Percentiles rank a stretch among this genome's conserved stretches.
Evolutionary conservation across 2,329 filamentous ascomycete species (phyloP).

Genomic region (Phaeosphaeriaceae sp.): DNA sequence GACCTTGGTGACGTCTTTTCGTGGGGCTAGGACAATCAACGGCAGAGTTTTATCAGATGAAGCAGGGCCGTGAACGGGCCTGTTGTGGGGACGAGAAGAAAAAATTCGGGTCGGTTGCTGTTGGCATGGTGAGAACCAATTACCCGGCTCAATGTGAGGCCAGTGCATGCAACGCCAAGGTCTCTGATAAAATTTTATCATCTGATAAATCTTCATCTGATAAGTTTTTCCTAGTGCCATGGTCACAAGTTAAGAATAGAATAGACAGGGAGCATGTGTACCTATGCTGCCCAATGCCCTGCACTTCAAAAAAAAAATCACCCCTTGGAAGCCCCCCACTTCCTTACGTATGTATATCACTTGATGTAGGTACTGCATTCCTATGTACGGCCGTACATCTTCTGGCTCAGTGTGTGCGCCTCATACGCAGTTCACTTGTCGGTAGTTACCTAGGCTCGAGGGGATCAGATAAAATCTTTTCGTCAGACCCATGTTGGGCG

Average conservation of each 20-base stretch:
- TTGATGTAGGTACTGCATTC: too few species aligned
- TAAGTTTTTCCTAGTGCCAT: slow-evolving; percentile 7
- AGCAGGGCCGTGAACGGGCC: slow-evolving; percentile 7
- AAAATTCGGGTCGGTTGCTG: slow-evolving; percentile 15
- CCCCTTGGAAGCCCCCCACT: too few species aligned
- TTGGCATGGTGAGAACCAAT: not conserved
- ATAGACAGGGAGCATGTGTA: too few species aligned
- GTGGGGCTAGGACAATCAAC: slow-evolving; percentile 6
- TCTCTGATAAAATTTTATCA: slow-evolving; percentile 20
- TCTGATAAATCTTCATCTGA: not conserved
- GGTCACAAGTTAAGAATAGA: too few species aligned
- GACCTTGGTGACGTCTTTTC: slow-evolving; percentile 19
- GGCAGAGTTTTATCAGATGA: slow-evolving; percentile 32
- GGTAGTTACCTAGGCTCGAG: not conserved
- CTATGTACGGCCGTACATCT: too few species aligned
- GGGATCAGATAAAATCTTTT: slow-evolving; percentile 26
- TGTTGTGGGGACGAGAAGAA: slow-evolving; percentile 12
- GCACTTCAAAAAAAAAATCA: too few species aligned
- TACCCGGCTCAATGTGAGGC: too few species aligned
- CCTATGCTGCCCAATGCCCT: too few species aligned
- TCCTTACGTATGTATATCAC: too few species aligned
- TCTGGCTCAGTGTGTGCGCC: slow-evolving; percentile 10
- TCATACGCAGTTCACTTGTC: slow-evolving; percentile 8
- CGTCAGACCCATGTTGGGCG: not conserved
- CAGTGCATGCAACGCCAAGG: too few species aligned